phyloP scores from a whole-genome alignment of 2,329 filamentous ascomycete genomes.

The Colletotrichum cordylinicola region DNA sequence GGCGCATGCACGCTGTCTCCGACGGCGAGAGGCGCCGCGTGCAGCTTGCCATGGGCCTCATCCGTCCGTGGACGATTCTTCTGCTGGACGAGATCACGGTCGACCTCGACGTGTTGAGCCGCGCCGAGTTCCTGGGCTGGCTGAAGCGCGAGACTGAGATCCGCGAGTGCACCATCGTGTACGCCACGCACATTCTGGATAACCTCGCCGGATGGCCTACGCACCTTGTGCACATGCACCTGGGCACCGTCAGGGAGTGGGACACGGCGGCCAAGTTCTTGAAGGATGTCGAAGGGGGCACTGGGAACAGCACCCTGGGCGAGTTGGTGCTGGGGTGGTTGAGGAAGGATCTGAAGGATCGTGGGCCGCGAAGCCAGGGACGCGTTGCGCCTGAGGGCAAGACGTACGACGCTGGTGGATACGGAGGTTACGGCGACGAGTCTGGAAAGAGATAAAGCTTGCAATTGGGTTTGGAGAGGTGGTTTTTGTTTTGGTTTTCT shows the following conservation, averaged over 20 bases:
- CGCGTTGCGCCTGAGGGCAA: constrained; percentile 65
- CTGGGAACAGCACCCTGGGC: constrained; percentile 83
- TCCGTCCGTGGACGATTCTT: constrained; percentile 90
- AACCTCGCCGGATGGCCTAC: constrained; percentile 95
- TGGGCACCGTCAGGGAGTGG: constrained; percentile 88
- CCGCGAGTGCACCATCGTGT: constrained; percentile 89
- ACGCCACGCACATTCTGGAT: constrained; percentile 96
- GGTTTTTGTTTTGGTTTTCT: not conserved
- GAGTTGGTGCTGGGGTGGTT: constrained; percentile 91
- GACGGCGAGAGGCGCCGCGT: constrained; percentile 92
- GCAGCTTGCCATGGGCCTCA: constrained; percentile 93
- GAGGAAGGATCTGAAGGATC: constrained; percentile 76
- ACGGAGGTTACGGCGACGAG: constrained; percentile 66
- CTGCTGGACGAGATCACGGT: constrained; percentile 97
- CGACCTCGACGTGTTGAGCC: constrained; percentile 86
- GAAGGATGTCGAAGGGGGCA: constrained; percentile 47
- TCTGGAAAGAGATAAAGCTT: constrained; percentile 34
- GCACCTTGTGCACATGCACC: constrained; percentile 93
- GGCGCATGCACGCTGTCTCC: constrained; percentile 95
- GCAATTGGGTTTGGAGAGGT: not conserved
- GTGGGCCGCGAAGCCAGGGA: constrained; percentile 75
- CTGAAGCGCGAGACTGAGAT: constrained; percentile 85
- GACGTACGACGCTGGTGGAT: constrained; percentile 61
- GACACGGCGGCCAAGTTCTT: constrained; percentile 76
- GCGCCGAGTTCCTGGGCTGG: constrained; percentile 85